These are phyloP conservation scores for Pinus taeda DNA, from an alignment of 75 land plant species.

Conservation along the genomic window DNA sequence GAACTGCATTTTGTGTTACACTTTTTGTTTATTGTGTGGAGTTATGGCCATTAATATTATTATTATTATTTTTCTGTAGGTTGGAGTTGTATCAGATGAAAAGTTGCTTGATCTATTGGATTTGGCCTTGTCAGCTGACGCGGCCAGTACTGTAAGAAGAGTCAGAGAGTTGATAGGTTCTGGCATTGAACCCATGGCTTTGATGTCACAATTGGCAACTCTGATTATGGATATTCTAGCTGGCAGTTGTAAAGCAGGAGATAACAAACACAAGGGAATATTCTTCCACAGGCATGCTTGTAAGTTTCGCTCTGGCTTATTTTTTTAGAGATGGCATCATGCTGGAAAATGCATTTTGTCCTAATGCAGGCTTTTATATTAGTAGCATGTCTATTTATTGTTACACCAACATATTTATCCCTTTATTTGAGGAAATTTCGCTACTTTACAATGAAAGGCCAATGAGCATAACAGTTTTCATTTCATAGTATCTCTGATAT, in stretches of 20 bases:
- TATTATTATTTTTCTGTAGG: constrained; percentile 12
- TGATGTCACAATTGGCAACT: constrained; percentile 35
- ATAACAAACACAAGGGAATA: constrained; percentile 12
- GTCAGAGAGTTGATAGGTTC: constrained; percentile 35
- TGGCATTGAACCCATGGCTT: constrained; percentile 29
- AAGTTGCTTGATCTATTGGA: constrained; percentile 28
- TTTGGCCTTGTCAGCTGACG: constrained; percentile 28
- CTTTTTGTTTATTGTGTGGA: neutral
- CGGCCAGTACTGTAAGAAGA: constrained; percentile 24
- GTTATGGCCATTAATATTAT: neutral
- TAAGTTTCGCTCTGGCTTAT: constrained; percentile 18
- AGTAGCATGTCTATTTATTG: neutral
- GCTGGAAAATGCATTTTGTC: neutral
- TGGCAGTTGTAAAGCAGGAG: constrained; percentile 17
- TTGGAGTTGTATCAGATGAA: constrained; percentile 38
- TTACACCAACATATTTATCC: no score
- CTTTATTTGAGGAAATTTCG: no score
- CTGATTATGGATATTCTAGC: constrained; percentile 41
- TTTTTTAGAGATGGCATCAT: constrained; percentile 2
- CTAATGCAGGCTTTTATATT: neutral
- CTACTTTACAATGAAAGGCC: no score
- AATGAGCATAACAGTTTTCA: neutral
- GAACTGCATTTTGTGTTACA: neutral
- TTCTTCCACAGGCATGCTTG: constrained; percentile 31
- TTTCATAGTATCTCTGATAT: neutral